phyloP scores from a whole-genome alignment of 2,329 filamentous ascomycete species.

The Talaromyces islandicus region DNA sequence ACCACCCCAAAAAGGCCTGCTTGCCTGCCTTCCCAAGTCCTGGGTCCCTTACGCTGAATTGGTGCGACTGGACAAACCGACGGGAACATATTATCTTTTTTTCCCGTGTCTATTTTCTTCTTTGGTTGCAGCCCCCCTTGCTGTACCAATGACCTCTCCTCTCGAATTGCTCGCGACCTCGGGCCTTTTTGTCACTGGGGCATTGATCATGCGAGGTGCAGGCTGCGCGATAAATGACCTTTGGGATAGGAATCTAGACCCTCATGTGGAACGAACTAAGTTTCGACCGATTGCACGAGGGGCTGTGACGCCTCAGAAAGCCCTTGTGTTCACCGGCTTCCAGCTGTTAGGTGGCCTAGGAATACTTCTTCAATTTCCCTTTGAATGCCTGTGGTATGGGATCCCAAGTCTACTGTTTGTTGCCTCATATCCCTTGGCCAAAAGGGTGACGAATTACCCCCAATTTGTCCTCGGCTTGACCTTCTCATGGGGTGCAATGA shows the following conservation, averaged over 20 bases:
- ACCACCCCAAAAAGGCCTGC: conserved; percentile 40
- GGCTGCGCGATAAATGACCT: conserved; percentile 54
- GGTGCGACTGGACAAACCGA: conserved; percentile 47
- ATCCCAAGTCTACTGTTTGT: conserved; percentile 40
- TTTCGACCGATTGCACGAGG: conserved; percentile 48
- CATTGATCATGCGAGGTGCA: conserved; percentile 46
- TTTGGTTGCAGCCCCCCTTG: conserved; percentile 37
- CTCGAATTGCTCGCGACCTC: conserved; percentile 32
- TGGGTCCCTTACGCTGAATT: conserved; percentile 46
- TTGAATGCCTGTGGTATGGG: conserved; percentile 38
- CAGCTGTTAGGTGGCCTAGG: conserved; percentile 38
- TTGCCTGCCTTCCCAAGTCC: conserved; percentile 41
- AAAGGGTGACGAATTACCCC: conserved; percentile 49
- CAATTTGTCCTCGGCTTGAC: conserved; percentile 47
- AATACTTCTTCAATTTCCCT: conserved; percentile 39
- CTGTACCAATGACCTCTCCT: conserved; percentile 21
- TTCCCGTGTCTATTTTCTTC: conserved; percentile 48
- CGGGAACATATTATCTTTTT: conserved; percentile 49
- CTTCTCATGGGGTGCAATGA: conserved; percentile 47
- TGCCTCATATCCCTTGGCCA: conserved; percentile 46
- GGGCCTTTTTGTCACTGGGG: conserved; percentile 37
- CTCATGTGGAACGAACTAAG: conserved; percentile 45
- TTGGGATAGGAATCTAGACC: conserved; percentile 50
- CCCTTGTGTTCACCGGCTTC: conserved; percentile 38
- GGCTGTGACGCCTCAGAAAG: conserved; percentile 42